Base-by-base conservation (phyloP, 768 basidiomycete genomes). In the Kwoniella dejecticola region DNA sequence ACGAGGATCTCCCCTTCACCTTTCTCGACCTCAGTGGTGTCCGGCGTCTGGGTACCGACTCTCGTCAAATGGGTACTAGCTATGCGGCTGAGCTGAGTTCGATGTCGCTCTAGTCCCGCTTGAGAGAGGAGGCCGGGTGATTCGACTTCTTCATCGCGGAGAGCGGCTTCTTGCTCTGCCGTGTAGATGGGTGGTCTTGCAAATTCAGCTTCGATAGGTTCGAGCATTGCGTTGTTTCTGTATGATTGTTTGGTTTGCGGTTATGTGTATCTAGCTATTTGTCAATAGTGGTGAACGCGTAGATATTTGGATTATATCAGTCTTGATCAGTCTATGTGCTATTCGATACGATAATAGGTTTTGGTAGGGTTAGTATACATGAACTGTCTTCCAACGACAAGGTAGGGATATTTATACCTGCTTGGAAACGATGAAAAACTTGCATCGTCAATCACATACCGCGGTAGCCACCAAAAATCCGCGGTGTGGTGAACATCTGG, bases 141-240 rank as follows among this genome's bases (percentile, higher is more conserved):
- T 48, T 69, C 68, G 26, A 60, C 45, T 8, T 60, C 61, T 49
- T 62, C 60, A 23, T 69, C 58, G 10, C 40, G 42, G 4, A 66
- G 58, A 45, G 48, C 55, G n/a, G 57, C 59, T 46, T 70, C 68
- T 52, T 70, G 64, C 19, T 57, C 62, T 7, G 58, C 31, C 7
- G 61, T 58, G 53, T 63, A 67, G 24, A 70, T 64, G n/a, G 68
- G 68, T 31, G 68, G 68, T 27, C 40, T 15, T 15, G 65, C 65
- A 48, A 70, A 59, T 46, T 66, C 64, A 33, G 68, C 68, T 59
- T 70, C 68, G 46, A 70, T 42, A 19, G 68, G 68, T 62, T 70
- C 68, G 38, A 60, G 30, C 68, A 70, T 70, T 45, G 17, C 27
- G 10, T 38, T 15, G 33, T 47, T 6, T 23, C 17, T 13, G 17